Evolutionary conservation across 2,329 filamentous ascomycete genomes (phyloP).

Genomic region (Microcera coccophila): DNA sequence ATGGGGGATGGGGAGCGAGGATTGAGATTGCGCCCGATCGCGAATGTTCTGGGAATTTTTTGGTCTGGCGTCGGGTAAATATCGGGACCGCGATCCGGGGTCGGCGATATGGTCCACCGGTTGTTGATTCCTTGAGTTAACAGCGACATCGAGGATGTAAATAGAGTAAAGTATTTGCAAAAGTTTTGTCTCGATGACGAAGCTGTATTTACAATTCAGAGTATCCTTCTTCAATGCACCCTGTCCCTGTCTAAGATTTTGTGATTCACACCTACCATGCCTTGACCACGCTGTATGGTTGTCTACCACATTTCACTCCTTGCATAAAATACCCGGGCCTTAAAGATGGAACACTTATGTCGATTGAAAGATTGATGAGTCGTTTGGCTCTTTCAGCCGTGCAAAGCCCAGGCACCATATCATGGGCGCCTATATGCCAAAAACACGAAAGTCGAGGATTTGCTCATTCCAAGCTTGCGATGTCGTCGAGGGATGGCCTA

Average conservation of each 20-base stretch:
- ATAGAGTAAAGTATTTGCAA: neutral
- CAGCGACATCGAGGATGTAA: neutral
- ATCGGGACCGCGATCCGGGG: slow-evolving; percentile 25
- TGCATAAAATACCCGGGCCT: slow-evolving; percentile 6
- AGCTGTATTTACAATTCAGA: slow-evolving; percentile 21
- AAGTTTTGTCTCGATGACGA: slow-evolving; percentile 3
- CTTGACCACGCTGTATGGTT: neutral
- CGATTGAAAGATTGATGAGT: slow-evolving; percentile 1
- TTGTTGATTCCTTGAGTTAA: slow-evolving; percentile 1
- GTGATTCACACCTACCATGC: slow-evolving; percentile 22
- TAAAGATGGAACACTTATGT: neutral
- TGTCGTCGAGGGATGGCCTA: slow-evolving; percentile 58
- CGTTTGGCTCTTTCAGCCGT: too few relatives aligned
- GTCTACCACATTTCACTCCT: slow-evolving; percentile 1
- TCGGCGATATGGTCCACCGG: slow-evolving; percentile 5
- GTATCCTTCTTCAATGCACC: slow-evolving; percentile 10
- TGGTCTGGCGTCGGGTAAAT: slow-evolving; percentile 33
- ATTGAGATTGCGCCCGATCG: slow-evolving; percentile 15
- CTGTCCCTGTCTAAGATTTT: slow-evolving; percentile 23
- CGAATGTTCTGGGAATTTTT: slow-evolving; percentile 28
- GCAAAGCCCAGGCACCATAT: too few relatives aligned
- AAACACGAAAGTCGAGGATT: too few relatives aligned
- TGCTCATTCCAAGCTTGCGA: slow-evolving; percentile 63
- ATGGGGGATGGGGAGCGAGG: slow-evolving; percentile 15
- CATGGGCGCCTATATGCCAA: too few relatives aligned